Conservation (phyloP, 2,329 filamentous ascomycete genomes). For the Mycosphaerella sp. region DNA sequence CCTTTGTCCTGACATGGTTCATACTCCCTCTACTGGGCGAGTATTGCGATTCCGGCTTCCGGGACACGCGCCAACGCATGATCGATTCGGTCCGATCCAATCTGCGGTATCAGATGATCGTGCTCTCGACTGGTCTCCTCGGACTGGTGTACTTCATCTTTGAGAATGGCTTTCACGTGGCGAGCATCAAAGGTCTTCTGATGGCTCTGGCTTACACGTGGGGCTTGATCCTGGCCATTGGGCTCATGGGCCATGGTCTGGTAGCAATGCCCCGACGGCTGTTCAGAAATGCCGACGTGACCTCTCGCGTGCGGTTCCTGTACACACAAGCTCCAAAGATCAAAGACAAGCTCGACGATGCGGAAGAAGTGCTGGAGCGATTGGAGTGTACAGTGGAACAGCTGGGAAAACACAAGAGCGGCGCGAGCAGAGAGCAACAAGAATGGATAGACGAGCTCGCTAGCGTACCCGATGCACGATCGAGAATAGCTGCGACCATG, state of each 20-base stretch:
- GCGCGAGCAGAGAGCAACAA: slow-evolving; percentile 66
- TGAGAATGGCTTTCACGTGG: slow-evolving; percentile 65
- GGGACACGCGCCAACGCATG: slow-evolving; percentile 73
- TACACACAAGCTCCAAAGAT: slow-evolving; percentile 73
- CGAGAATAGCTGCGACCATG: slow-evolving; percentile 36
- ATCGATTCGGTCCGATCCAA: slow-evolving; percentile 82
- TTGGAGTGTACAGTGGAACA: slow-evolving; percentile 75
- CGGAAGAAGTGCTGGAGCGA: slow-evolving; percentile 70
- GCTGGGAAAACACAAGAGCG: slow-evolving; percentile 72
- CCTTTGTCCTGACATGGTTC: slow-evolving; percentile 92
- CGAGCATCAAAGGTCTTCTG: slow-evolving; percentile 71
- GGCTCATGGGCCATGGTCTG: slow-evolving; percentile 94
- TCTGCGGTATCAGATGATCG: slow-evolving; percentile 78
- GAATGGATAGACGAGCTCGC: slow-evolving; percentile 96
- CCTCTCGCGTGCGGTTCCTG: slow-evolving; percentile 64
- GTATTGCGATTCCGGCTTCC: slow-evolving; percentile 89
- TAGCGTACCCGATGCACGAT: slow-evolving; percentile 62
- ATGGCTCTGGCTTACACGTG: slow-evolving; percentile 96
- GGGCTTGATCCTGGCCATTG: slow-evolving; percentile 86
- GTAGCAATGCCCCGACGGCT: slow-evolving; percentile 82
- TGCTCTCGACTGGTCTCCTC: slow-evolving; percentile 62
- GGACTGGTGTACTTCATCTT: slow-evolving; percentile 80
- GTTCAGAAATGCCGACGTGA: slow-evolving; percentile 72
- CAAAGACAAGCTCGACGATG: slow-evolving; percentile 82
- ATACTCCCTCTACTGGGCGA: slow-evolving; percentile 90